Evolutionary conservation across 2,329 filamentous ascomycete genomes (phyloP).

Genomic region (Phyllosticta capitalensis): DNA sequence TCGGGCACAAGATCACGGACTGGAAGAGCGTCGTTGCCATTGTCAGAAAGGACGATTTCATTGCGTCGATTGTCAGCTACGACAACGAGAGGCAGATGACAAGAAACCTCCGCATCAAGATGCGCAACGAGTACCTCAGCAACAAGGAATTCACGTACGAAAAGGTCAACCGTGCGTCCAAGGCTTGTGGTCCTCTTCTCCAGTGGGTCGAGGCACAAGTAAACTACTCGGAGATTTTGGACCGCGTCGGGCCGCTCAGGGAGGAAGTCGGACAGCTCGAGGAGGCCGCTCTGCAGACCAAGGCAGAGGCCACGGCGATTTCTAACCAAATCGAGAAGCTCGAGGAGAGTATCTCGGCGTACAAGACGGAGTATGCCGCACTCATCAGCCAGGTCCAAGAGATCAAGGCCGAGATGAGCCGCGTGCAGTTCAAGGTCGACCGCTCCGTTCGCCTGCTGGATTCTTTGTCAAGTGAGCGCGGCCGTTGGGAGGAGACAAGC

Average conservation of each 20-base stretch:
- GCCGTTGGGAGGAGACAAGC: slow-evolving; percentile 93
- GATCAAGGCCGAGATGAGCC: slow-evolving; percentile 93
- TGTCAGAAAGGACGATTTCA: slow-evolving; percentile 89
- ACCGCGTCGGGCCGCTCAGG: slow-evolving; percentile 83
- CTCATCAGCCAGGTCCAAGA: slow-evolving; percentile 95
- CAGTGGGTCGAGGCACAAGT: slow-evolving; percentile 97
- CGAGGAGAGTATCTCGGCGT: slow-evolving; percentile 83
- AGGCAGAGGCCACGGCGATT: slow-evolving; percentile 85
- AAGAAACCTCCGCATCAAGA: slow-evolving; percentile 66
- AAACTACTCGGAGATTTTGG: slow-evolving; percentile 93
- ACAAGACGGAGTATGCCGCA: slow-evolving; percentile 92
- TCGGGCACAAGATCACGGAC: slow-evolving; percentile 74
- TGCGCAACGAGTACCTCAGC: slow-evolving; percentile 85
- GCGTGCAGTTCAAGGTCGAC: slow-evolving; percentile 96
- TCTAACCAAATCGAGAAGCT: slow-evolving; percentile 76
- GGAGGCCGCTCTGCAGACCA: slow-evolving; percentile 81
- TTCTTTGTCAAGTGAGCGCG: slow-evolving; percentile 86
- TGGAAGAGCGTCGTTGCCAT: slow-evolving; percentile 90
- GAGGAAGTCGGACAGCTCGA: slow-evolving; percentile 83
- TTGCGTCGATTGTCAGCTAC: slow-evolving; percentile 94
- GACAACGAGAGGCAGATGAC: slow-evolving; percentile 97
- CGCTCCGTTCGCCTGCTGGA: slow-evolving; percentile 89
- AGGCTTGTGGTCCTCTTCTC: slow-evolving; percentile 91
- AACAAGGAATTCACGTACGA: slow-evolving; percentile 96
- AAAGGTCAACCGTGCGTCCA: slow-evolving; percentile 89